Evolutionary conservation across 148 eudicot genomes (phyloP).

Genomic region (Selenicereus undatus): DNA sequence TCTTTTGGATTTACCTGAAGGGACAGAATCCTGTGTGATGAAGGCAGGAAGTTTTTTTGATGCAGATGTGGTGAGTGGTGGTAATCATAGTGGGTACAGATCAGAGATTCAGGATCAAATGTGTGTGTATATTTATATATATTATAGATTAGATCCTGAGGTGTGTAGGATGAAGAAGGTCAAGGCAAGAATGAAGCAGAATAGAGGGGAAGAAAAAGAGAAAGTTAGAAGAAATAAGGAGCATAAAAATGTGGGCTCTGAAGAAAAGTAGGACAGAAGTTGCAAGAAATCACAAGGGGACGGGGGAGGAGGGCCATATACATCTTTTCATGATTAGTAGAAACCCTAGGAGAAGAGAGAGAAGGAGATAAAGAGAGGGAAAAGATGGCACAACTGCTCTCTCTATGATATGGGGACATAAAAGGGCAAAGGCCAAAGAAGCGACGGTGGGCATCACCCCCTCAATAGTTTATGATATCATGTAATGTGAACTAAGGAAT

Average conservation of each 20-base stretch:
- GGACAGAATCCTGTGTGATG: slow-evolving; percentile 4
- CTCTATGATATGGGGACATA: slow-evolving; percentile 2
- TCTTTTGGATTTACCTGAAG: not conserved
- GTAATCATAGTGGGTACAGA: not conserved
- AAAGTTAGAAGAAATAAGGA: not conserved
- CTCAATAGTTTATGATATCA: not conserved
- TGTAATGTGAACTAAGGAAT: not conserved
- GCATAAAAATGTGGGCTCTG: slow-evolving; percentile 26
- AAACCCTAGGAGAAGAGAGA: slow-evolving; percentile 17
- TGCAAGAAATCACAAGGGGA: slow-evolving; percentile 1
- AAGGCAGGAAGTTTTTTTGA: not conserved
- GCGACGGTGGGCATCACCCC: not conserved
- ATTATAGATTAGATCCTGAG: not conserved
- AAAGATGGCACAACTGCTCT: slow-evolving; percentile 23
- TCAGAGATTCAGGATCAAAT: too few species aligned
- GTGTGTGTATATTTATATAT: not conserved
- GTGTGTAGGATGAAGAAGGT: not conserved
- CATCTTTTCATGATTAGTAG: slow-evolving; percentile 22
- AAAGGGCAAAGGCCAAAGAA: not conserved
- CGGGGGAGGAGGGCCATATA: slow-evolving; percentile 18
- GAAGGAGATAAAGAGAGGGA: slow-evolving; percentile 1
- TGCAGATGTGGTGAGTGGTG: not conserved
- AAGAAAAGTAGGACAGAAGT: slow-evolving; percentile 1
- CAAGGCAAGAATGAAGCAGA: not conserved
- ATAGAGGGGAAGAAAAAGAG: not conserved